Conservation (phyloP, 2,329 filamentous ascomycete genomes). For the Cadophora sp. region DNA sequence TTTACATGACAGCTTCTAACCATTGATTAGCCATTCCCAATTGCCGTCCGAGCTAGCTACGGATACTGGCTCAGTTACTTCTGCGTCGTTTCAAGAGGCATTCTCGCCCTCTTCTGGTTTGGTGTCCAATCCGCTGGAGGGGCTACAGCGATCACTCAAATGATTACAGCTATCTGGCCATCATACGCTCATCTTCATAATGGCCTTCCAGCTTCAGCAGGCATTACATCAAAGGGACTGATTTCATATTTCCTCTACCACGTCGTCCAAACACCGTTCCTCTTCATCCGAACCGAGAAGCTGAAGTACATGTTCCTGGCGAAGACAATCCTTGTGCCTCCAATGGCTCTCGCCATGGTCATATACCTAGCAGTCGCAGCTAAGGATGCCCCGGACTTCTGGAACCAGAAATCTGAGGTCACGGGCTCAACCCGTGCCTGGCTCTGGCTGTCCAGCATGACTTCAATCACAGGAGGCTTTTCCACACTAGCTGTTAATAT, state of each 20-base stretch:
- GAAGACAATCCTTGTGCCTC: slow-evolving; percentile 47
- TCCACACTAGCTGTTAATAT: slow-evolving; percentile 41
- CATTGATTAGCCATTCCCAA: slow-evolving; percentile 20
- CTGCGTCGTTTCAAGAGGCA: slow-evolving; percentile 27
- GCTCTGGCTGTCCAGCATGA: slow-evolving; percentile 29
- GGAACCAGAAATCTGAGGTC: slow-evolving; percentile 21
- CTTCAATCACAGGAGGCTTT: slow-evolving; percentile 29
- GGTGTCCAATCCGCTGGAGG: slow-evolving; percentile 28
- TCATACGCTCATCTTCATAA: slow-evolving; percentile 56
- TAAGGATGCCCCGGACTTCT: slow-evolving; percentile 20
- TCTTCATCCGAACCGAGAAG: slow-evolving; percentile 54
- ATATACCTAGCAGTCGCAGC: slow-evolving; percentile 22
- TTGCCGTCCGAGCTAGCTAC: slow-evolving; percentile 27
- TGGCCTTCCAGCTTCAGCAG: slow-evolving; percentile 52
- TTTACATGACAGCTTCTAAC: no score
- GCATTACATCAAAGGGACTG: slow-evolving; percentile 61
- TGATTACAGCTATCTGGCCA: slow-evolving; percentile 57
- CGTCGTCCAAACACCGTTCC: slow-evolving; percentile 42
- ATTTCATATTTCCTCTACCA: slow-evolving; percentile 55
- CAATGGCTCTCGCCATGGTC: slow-evolving; percentile 26
- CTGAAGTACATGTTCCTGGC: slow-evolving; percentile 58
- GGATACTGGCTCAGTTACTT: slow-evolving; percentile 29
- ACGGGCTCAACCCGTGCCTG: slow-evolving; percentile 23
- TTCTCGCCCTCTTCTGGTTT: slow-evolving; percentile 31
- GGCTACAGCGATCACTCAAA: slow-evolving; percentile 44